A percentile compares a stretch with the other conserved stretches of the same genome.
phyloP scores from a whole-genome alignment of 345 rosid species.

The Schrenkiella parvula region DNA sequence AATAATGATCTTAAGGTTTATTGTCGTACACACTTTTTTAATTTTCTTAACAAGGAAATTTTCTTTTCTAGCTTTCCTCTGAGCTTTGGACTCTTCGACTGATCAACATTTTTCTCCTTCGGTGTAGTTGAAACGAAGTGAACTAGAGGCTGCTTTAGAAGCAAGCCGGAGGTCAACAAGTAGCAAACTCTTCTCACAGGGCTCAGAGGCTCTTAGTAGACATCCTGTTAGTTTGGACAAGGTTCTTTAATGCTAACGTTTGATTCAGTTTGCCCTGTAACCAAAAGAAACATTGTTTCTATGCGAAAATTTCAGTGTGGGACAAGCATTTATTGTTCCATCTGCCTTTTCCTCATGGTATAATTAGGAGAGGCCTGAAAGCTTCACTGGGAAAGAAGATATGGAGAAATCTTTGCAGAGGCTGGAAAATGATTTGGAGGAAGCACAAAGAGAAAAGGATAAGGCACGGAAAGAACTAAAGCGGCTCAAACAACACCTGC shows the following conservation, averaged over 20 bases:
- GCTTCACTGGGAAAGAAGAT: conserved; percentile 55
- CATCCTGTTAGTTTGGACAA: conserved; percentile 31
- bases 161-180: conserved; percentile 42
- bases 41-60: neutral
- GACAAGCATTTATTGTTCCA: conserved; percentile 9
- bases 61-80: conserved; percentile 3
- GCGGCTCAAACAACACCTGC: conserved; percentile 88
- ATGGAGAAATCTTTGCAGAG: conserved; percentile 58
- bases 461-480: conserved; percentile 69
- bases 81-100: conserved; percentile 13
- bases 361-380: conserved; percentile 39
- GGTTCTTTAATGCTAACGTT: conserved; percentile 28
- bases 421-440: conserved; percentile 61
- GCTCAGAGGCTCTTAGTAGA: conserved; percentile 26
- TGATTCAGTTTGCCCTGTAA: neutral
- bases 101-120: conserved; percentile 17
- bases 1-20: conserved; percentile 68
- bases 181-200: conserved; percentile 26
- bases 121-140: conserved; percentile 57
- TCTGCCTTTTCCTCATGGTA: conserved; percentile 27
- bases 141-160: conserved; percentile 64
- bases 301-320: neutral
- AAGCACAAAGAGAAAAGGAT: conserved; percentile 61
- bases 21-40: neutral
- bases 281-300: neutral